phyloP scores from a whole-genome alignment of 352 stramenopile species.

The Phytopythium montanum region DNA sequence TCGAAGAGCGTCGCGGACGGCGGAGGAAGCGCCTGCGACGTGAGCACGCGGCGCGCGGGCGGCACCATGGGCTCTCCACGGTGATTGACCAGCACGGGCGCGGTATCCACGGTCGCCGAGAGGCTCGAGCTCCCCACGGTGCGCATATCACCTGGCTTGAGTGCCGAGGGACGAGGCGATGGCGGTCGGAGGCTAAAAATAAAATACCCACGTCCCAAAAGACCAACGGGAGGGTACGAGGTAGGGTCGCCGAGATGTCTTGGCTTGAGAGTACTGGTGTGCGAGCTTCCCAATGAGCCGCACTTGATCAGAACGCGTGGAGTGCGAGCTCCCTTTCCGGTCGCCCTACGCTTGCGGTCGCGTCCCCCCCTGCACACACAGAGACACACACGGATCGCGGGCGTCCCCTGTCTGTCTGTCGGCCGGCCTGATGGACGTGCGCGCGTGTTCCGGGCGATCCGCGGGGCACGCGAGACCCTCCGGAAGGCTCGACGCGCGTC shows the following conservation, averaged over 20 bases:
- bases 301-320: no score
- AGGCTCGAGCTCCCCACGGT: slow-evolving; percentile 1
- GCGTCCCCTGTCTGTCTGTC: neutral
- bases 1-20: slow-evolving; percentile 3
- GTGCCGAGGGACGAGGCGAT: neutral
- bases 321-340: neutral
- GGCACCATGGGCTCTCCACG: slow-evolving; percentile 35
- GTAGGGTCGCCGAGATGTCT: no score
- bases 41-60: slow-evolving; percentile 13
- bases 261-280: neutral
- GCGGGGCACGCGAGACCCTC: neutral
- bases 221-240: neutral
- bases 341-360: no score
- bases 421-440: neutral
- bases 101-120: neutral
- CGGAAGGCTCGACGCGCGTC: no score
- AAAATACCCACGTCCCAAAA: slow-evolving; percentile 4
- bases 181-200: neutral
- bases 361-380: no score
- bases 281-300: slow-evolving; percentile 7
- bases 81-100: slow-evolving; percentile 28
- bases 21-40: slow-evolving; percentile 2
- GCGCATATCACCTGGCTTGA: neutral
- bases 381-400: neutral
- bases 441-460: neutral